Evolutionary conservation across 331 rosid species (phyloP), one percentile per base, ranked within the genome.

Genomic region (Phaseolus coccineus): DNA sequence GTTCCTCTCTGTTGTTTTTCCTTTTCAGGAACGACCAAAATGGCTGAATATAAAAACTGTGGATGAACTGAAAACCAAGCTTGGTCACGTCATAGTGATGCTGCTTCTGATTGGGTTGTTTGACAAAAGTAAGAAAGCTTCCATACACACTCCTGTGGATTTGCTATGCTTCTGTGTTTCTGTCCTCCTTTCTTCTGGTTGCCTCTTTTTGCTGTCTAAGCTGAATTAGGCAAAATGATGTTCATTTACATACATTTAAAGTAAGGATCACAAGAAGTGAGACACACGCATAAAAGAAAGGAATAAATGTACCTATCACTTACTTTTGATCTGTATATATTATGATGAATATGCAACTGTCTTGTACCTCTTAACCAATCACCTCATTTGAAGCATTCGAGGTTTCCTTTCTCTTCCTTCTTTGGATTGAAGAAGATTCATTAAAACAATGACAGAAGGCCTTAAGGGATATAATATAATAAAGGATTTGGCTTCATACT

Each of bases 1-100:
- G 73, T 63, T 74, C 13, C 37, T 74, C 40, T 73, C 2, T 30
- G 47, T 47, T 81, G 51, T 12, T 65, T 46, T 9, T 46, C 12
- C 27, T 67, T 85, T 76, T 39, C 91, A 94, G 99, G 97, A 90
- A 76, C 83, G 99, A 42, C 99, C 97, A 1, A 91, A 83, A 77
- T 96, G 99, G 99, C 80, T 96, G 80, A 70, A 88, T 24, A 75
- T 96, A 56, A 89, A 81, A 69, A 87, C 94, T 0, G 97, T 96
- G 16, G 81, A 91, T 78, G 98, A 93, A 80, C 89, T 93, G 82
- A 96, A 96, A 87, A 93, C 98, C 22, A 96, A 96, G 89, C 63
- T 96, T 44, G 99, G 98, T 37, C 98, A 93, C 80, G 98, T 96
- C 1, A 96, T 93, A 87, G 98, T 96, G 77, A 96, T 96, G 99